These are phyloP conservation scores for Puccinia horiana DNA, from an alignment of 1,284 basidiomycete genomes.

Conservation along the genomic window DNA sequence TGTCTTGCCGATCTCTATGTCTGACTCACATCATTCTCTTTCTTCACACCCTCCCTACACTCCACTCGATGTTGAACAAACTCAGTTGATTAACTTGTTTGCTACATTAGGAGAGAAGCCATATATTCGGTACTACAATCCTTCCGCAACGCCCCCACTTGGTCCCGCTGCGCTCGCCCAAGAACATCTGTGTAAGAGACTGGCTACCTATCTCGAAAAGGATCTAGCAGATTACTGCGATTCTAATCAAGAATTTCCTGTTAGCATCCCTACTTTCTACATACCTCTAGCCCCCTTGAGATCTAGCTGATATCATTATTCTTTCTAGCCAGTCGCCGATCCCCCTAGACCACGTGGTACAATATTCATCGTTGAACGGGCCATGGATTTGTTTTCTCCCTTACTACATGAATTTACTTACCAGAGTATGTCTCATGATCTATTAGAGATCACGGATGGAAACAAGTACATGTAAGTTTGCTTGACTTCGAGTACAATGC, in stretches of 20 bases:
- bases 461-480: slow-evolving; percentile 74
- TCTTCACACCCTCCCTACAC: slow-evolving; percentile 3
- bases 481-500: neutral
- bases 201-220: slow-evolving; percentile 78
- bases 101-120: slow-evolving; percentile 91
- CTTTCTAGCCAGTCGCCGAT: slow-evolving; percentile 60
- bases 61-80: slow-evolving; percentile 14
- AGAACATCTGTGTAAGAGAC: slow-evolving; percentile 70
- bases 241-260: slow-evolving; percentile 80
- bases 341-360: slow-evolving; percentile 73
- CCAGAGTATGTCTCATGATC: slow-evolving; percentile 96
- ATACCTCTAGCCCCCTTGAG: neutral
- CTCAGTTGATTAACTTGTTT: slow-evolving; percentile 74
- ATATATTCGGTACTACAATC: slow-evolving; percentile 88
- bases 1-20: slow-evolving; percentile 9
- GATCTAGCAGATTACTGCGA: slow-evolving; percentile 82
- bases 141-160: slow-evolving; percentile 75
- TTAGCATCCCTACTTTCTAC: slow-evolving; percentile 59
- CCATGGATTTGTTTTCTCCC: slow-evolving; percentile 89
- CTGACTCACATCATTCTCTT: slow-evolving; percentile 32
- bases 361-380: slow-evolving; percentile 88
- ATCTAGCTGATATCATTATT: neutral
- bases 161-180: slow-evolving; percentile 69
- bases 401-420: slow-evolving; percentile 98
- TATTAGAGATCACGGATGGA: slow-evolving; percentile 84